Evolutionary conservation across 192 early-diverging fungal species (phyloP).

Genomic region (Rhizoclosmatium sp.): DNA sequence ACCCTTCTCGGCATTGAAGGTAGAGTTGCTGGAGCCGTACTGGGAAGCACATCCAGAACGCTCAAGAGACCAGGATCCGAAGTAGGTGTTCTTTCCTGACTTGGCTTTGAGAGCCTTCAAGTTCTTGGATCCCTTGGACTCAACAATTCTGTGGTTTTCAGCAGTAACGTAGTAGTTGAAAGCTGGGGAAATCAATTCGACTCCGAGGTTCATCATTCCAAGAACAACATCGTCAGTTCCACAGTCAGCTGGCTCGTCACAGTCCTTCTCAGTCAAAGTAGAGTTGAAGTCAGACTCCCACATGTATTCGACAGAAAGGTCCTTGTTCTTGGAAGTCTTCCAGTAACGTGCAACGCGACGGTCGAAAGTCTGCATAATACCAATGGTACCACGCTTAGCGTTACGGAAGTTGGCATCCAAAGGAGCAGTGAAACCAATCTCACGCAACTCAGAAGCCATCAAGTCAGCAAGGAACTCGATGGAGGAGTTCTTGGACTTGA

Average conservation of each 20-base stretch:
- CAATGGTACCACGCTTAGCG: slow-evolving; percentile 5
- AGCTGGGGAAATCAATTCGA: slow-evolving; percentile 16
- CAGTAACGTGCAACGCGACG: slow-evolving; percentile 15
- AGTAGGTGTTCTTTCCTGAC: not conserved
- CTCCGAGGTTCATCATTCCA: slow-evolving; percentile 5
- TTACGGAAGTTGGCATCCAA: slow-evolving; percentile 9
- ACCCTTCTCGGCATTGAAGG: slow-evolving; percentile 11
- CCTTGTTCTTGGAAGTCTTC: slow-evolving; percentile 9
- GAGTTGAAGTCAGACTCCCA: slow-evolving; percentile 4
- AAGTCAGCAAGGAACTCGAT: slow-evolving; percentile 11
- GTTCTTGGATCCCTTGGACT: slow-evolving; percentile 16
- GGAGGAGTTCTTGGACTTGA: not conserved
- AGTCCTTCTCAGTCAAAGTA: slow-evolving; percentile 13
- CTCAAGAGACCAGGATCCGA: slow-evolving; percentile 33
- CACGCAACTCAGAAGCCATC: not conserved
- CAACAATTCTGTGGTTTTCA: slow-evolving; percentile 8
- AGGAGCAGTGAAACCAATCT: slow-evolving; percentile 14
- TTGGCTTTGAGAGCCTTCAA: not conserved
- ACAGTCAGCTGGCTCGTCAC: slow-evolving; percentile 7
- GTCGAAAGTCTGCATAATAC: slow-evolving; percentile 27
- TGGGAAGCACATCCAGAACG: slow-evolving; percentile 31
- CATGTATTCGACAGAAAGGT: slow-evolving; percentile 4
- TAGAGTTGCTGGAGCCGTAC: not conserved
- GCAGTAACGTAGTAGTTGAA: slow-evolving; percentile 13
- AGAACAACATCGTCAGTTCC: slow-evolving; percentile 15